Base-by-base conservation (phyloP, 768 basidiomycete genomes). In the Favolaschia claudopus region DNA sequence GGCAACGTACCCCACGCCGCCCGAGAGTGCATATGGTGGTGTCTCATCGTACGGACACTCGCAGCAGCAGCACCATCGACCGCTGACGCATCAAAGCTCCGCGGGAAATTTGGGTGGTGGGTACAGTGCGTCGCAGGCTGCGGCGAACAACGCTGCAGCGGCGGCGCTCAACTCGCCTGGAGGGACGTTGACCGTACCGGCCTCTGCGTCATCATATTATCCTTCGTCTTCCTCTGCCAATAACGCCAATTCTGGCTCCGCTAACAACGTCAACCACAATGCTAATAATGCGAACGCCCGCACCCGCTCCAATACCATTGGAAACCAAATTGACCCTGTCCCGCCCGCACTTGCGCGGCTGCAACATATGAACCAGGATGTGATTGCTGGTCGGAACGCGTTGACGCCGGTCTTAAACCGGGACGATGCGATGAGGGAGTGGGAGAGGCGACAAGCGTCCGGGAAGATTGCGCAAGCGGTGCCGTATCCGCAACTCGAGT, bases 341-440 rank as follows among this genome's bases (percentile, higher is more conserved):
- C 97, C 97, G 27, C 93, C 96, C 20, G 96, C 96, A 36, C 80
- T 99, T 24, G 95, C 94, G 22, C 84, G 93, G 31, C 75, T 96
- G 62, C 90, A 93, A 52, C 93, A 94, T 27, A 93, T 94, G 90
- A 92, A 91, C 60, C 88, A 90, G 74, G 91, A 90, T 72, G 86
- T 88, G 68, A 89, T 88, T 64, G 85, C 78, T 46, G 86, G 88
- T 36, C 82, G 93, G 51, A 93, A 93, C 66, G 91, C 93, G 20
- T 73, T 97, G 72, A 97, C 95, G 14, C 96, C 96, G 3, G 95
- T 97, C 28, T 76, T 99, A 63, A 96, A 96, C 67, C 84, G 96
- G 49, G 96, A 99, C 64, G 96, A 99, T 62, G 91, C 93, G 39
- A 91, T 94, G 80, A 86, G 90, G 38, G 96, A 98, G 76, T 99